Evolutionary conservation across 148 eudicot genomes (phyloP), one percentile per base, ranked within the genome.

Genomic region (Heliamphora exappendiculata): DNA sequence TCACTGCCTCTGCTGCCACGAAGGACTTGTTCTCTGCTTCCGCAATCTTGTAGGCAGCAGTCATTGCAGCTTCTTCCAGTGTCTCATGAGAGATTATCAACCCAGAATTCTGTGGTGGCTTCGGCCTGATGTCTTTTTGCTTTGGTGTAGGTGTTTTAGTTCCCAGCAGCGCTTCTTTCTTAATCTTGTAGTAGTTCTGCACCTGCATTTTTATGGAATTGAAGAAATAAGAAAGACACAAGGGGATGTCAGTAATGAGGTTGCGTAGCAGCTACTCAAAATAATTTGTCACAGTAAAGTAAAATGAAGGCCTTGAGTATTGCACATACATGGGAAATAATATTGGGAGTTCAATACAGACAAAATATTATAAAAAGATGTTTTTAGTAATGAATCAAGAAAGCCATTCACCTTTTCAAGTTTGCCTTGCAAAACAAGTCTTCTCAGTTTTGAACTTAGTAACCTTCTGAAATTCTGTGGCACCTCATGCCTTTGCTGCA

Each of bases 371-470:
- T n/a, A 3, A 49, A 49, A 8, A 49, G 16, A 49, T 9, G 17
- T 49, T 49, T 49, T 2, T 14, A 49, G 53, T 67, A 37, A 3
- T 10, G n/a, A 29, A 37, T 36, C 7, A 54, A 54, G 26, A 75
- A 31, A 50, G 20, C 37, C 26, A 26, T 41, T 62, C 39, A 81
- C 83, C 83, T 76, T 76, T 59, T 81, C 77, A 37, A 81, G 76
- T 76, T 72, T 81, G 39, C 80, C 80, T 76, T 76, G 80, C 62
- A 66, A 53, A 31, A 81, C 75, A 72, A 81, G 74, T 57, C 75
- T 72, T 67, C 80, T 76, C 68, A 81, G 49, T 76, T 34, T 81
- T 53, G 80, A 53, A 63, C 79, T 70, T 28, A 76, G 51, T 31
- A 54, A 39, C 71, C 80, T 71, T 72, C 83, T 81, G 53, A 81